A percentile compares a stretch with the other conserved stretches of the same genome.
Evolutionary conservation across 1,284 basidiomycete species (phyloP).

Genomic region (Meripilus lineatus): DNA sequence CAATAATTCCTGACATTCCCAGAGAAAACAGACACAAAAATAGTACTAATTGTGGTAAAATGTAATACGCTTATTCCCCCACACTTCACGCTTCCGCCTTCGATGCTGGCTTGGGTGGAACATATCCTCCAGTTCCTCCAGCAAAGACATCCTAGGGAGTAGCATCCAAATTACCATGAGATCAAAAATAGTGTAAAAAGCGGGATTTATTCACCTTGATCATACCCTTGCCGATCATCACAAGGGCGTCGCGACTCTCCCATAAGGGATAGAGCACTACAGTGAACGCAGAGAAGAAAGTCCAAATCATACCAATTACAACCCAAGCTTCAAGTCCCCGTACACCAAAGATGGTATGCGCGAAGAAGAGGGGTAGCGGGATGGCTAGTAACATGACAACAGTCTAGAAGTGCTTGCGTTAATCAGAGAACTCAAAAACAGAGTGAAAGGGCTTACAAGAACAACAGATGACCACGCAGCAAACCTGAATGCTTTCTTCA

Average conservation of each 20-base stretch:
- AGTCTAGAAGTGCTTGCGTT: conserved; percentile 35
- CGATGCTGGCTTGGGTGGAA: not conserved
- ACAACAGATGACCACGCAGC: conserved; percentile 68
- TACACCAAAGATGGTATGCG: conserved; percentile 65
- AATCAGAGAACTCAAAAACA: conserved; percentile 1
- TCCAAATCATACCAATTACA: conserved; percentile 79
- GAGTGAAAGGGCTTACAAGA: conserved; percentile 41
- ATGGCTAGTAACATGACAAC: conserved; percentile 66
- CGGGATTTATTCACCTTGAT: conserved; percentile 42
- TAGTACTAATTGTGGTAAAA: too few relatives aligned
- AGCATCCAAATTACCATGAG: not conserved
- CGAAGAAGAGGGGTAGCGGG: conserved; percentile 82
- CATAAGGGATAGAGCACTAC: conserved; percentile 84
- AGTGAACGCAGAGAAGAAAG: conserved; percentile 68
- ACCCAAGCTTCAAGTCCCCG: conserved; percentile 73
- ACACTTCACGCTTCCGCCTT: too few relatives aligned
- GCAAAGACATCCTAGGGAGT: conserved; percentile 15
- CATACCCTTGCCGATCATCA: conserved; percentile 55
- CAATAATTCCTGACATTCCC: too few relatives aligned
- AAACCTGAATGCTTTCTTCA: conserved; percentile 73
- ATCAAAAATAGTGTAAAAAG: not conserved
- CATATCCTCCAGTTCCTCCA: conserved; percentile 11
- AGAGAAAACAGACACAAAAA: too few relatives aligned
- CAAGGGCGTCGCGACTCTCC: conserved; percentile 71
- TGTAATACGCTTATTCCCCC: too few relatives aligned